Base-by-base conservation (phyloP, 768 basidiomycete species). In the Macrolepiota dolichaula region DNA sequence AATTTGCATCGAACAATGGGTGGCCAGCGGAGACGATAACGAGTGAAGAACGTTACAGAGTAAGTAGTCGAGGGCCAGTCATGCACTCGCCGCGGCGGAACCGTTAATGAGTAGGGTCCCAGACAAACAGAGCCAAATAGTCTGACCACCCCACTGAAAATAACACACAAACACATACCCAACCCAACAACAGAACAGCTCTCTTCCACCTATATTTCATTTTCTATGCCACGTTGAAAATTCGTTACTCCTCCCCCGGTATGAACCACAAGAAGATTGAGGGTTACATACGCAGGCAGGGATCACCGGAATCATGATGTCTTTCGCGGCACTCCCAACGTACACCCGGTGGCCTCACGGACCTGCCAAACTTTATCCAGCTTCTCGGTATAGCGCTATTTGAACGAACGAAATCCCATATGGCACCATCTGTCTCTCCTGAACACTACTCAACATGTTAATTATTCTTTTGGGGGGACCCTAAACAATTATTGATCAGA, bases 1-100 rank as follows among this genome's bases (percentile, higher is more conserved):
- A 61, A 44, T 24, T 46, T 7, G 29, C 59, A 55, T 53, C 59
- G 59, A 55, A 29, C 37, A 12, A 36, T 17, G 47, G 25, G 47
- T 24, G 49, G 49, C 22, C 57, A 58, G 36, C 12, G 37, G 7
- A 44, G 19, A 19, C 17, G 42, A 44, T 22, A n/a, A 19, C 42
- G 7, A 44, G 42, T 17, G 24, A 58, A 50, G 36, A 37, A 50
- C 49, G 57, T n/a, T 24, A 38, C 35, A 58, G 35, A 51, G 49
- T 32, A 17, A 40, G 22, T 35, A 19, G 53, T 22, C 53, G 13
- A 37, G 19, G 19, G 25, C 12, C n/a, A 42, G 40, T 44, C 55
- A 44, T 55, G 38, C 19, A 46, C 40, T 42, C 55, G 29, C 44
- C 44, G 55, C 55, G 38, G 38, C 55, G 42, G 38, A 38, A 38